These are phyloP conservation scores for Corylus heterophylla DNA, from an alignment of 306 rosid species.

Conservation along the genomic window DNA sequence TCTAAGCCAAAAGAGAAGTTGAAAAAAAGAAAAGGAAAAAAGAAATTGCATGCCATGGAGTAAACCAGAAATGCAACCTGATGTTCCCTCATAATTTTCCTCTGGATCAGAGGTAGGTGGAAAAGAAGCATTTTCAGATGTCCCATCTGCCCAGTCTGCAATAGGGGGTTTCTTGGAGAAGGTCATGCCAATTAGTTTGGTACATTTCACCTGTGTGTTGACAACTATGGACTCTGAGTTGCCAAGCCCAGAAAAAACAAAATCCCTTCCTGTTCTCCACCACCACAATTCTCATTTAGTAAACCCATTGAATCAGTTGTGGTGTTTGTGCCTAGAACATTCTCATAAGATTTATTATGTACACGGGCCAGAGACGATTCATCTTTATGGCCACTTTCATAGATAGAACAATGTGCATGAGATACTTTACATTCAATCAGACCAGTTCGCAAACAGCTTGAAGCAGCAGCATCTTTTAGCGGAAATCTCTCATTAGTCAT, in stretches of 20 bases:
- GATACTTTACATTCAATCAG: constrained; percentile 26
- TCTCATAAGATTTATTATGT: constrained; percentile 29
- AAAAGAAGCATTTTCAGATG: constrained; percentile 29
- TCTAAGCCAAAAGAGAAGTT: neutral
- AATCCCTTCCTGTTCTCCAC: constrained; percentile 30
- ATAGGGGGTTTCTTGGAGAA: constrained; percentile 37
- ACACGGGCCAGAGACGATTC: constrained; percentile 25
- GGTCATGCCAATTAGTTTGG: constrained; percentile 45
- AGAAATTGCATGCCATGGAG: constrained; percentile 12
- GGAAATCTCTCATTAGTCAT: constrained; percentile 30
- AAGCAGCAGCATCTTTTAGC: constrained; percentile 30
- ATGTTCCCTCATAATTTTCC: constrained; percentile 33
- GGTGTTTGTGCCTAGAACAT: constrained; percentile 20
- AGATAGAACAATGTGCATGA: constrained; percentile 21
- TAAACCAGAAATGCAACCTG: constrained; percentile 48
- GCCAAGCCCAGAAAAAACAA: constrained; percentile 30
- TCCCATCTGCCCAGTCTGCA: constrained; percentile 33
- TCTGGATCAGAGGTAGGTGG: constrained; percentile 33
- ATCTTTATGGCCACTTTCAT: constrained; percentile 27
- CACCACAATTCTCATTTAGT: constrained; percentile 29
- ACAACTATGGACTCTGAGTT: constrained; percentile 29
- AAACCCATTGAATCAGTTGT: constrained; percentile 18
- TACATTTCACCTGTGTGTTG: constrained; percentile 29
- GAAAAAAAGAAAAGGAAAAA: neutral
- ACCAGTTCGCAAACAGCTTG: constrained; percentile 31